Evolutionary conservation across 805 yeast genomes (phyloP).

Genomic region (Candida ipomoeae): DNA sequence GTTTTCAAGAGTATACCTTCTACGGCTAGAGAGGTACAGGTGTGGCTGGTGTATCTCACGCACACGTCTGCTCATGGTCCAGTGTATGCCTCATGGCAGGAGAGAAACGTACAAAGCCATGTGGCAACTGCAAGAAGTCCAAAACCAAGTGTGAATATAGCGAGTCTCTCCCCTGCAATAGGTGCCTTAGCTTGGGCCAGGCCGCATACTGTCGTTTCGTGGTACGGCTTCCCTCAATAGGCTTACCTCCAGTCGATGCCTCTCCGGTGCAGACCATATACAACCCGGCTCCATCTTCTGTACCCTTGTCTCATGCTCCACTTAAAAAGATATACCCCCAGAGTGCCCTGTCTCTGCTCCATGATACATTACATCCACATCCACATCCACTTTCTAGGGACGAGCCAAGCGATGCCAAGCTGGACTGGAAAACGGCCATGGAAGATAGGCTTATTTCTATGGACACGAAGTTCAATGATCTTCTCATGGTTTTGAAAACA

Average conservation of each 20-base stretch:
- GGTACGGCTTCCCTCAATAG: constrained; percentile 45
- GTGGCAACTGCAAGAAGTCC: constrained; percentile 57
- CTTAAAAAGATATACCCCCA: constrained; percentile 9
- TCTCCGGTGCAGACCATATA: constrained; percentile 5
- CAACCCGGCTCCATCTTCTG: not conserved
- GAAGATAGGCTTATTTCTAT: constrained; percentile 34
- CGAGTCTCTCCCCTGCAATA: constrained; percentile 48
- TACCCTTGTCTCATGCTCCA: not conserved
- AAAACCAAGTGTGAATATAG: constrained; percentile 59
- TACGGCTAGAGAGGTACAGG: not conserved
- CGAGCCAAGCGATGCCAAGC: not conserved
- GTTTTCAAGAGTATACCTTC: not conserved
- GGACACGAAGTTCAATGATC: constrained; percentile 35
- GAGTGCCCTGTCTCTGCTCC: constrained; percentile 3
- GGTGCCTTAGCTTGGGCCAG: constrained; percentile 50
- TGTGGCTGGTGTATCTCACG: not conserved
- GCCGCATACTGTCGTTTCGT: constrained; percentile 50
- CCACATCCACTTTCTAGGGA: not conserved
- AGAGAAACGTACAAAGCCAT: constrained; percentile 52
- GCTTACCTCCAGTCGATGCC: constrained; percentile 22
- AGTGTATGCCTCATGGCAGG: constrained; percentile 20
- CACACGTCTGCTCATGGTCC: not conserved
- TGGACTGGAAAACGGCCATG: constrained; percentile 32
- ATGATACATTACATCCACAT: not conserved
- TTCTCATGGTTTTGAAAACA: constrained; percentile 29